Evolutionary conservation across 2,329 filamentous ascomycete genomes (phyloP), one percentile per base, ranked within the genome.

Genomic region (Fusarium sp.): DNA sequence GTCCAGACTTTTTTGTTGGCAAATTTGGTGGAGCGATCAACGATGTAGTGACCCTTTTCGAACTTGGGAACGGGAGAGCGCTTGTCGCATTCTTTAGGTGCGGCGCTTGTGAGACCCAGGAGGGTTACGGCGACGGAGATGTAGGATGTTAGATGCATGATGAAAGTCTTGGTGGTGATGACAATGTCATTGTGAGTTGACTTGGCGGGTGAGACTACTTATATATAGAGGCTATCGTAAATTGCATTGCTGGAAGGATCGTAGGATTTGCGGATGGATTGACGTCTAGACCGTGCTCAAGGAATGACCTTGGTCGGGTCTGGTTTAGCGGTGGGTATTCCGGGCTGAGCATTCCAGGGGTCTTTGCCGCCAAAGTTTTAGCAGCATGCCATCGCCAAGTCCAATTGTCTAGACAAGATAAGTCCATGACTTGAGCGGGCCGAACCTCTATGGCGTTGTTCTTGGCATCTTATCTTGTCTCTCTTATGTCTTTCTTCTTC

Each of bases 11-110:
- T 56, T 34, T 69, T 71, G 37, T 77, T 77, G 48, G 64, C 51
- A n/a, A 75, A 77, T 4, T 60, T 42, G 12, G 54, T 57, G 12
- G 37, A 49, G 7, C 69, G 60, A 20, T 67, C 60, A 1, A 77
- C 68, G 7, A 74, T n/a, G n/a, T 76, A 77, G n/a, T 64, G 64
- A 7, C 75, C 72, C 3, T 70, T 49, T 28, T 67, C 40, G 3
- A 65, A 43, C 6, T 47, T 45, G 11, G 73, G 73, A 9, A 40
- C 55, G 2, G 73, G 68, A 2, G 73, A 75, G 11, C 66, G 66
- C 18, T 72, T 72, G 3, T 48, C 7, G n/a, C 41, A 59, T 4
- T 21, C 41, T 34, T 61, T 56, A 0, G 71, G 71, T 14, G 55
- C 41, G 7, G 71, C 71, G 20, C 42, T 45, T 4, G 63, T 32